Evolutionary conservation across 305 asterid species (phyloP).

Genomic region (Rubia tinctorum): DNA sequence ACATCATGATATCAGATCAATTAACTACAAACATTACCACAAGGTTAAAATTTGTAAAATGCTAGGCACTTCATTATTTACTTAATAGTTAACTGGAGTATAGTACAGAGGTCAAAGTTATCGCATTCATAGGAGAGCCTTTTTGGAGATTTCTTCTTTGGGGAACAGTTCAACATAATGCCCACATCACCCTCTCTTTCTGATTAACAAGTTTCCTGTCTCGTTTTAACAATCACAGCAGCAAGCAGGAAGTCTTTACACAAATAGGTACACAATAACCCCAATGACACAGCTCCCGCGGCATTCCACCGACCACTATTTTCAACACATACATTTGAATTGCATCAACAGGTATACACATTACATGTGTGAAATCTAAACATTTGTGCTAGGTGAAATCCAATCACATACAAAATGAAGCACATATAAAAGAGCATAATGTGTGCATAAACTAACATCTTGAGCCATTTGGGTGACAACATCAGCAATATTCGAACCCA

Average conservation of each 20-base stretch:
- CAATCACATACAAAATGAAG: background rate
- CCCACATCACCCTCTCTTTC: background rate
- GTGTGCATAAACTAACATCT: constrained; percentile 58
- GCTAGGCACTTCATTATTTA: background rate
- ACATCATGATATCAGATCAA: background rate
- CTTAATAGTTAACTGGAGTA: background rate
- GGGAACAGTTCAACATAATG: background rate
- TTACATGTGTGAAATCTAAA: background rate
- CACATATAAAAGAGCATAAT: background rate
- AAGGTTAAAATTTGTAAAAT: background rate
- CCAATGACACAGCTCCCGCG: background rate
- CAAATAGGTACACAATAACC: background rate
- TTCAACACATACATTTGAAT: background rate
- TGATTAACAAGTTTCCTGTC: background rate
- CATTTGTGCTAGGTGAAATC: background rate
- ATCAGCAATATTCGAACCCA: constrained; percentile 93
- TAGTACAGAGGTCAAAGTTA: background rate
- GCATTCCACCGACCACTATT: background rate
- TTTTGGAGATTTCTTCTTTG: background rate
- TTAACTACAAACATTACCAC: background rate
- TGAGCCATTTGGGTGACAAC: constrained; percentile 90
- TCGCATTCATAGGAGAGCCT: background rate
- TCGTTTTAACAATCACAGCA: background rate
- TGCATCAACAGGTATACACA: background rate
- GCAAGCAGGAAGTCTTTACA: background rate